Conservation (phyloP, 371 early-diverging fungal species). For the Rhizopus delemar region DNA sequence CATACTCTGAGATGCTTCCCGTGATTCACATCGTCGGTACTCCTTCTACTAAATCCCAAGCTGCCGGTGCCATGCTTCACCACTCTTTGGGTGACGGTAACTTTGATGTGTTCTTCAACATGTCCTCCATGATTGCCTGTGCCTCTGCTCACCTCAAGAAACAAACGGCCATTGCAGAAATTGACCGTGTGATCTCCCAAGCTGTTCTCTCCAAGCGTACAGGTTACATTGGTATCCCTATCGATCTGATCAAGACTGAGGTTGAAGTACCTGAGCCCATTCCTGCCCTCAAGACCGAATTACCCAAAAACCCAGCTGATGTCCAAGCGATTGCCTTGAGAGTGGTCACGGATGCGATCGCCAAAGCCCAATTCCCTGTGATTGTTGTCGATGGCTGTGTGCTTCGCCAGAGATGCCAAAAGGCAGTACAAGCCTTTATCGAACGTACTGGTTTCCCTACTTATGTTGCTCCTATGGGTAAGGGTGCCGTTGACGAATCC, state of each 20-base stretch:
- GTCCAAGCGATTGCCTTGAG: conserved; percentile 29
- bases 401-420: conserved; percentile 32
- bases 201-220: conserved; percentile 29
- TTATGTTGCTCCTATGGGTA: conserved; percentile 51
- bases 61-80: conserved; percentile 45
- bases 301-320: conserved; percentile 27
- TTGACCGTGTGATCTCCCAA: conserved; percentile 39
- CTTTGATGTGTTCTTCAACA: conserved; percentile 42
- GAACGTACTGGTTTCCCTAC: conserved; percentile 42
- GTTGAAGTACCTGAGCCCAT: conserved; percentile 21
- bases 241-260: conserved; percentile 39
- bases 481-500: conserved; percentile 42
- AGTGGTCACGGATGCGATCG: conserved; percentile 28
- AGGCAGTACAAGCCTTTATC: conserved; percentile 32
- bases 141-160: conserved; percentile 37
- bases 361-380: conserved; percentile 36
- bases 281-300: conserved; percentile 5
- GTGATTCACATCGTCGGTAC: conserved; percentile 61
- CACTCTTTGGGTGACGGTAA: conserved; percentile 61
- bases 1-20: conserved; percentile 55
- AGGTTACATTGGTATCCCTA: conserved; percentile 52
- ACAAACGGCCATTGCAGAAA: conserved; percentile 39
- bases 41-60: conserved; percentile 41
- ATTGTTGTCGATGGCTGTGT: conserved; percentile 52
- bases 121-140: conserved; percentile 40